Base-by-base conservation (phyloP, 108 stramenopile species). In the Fragilariopsis cylindrus region DNA sequence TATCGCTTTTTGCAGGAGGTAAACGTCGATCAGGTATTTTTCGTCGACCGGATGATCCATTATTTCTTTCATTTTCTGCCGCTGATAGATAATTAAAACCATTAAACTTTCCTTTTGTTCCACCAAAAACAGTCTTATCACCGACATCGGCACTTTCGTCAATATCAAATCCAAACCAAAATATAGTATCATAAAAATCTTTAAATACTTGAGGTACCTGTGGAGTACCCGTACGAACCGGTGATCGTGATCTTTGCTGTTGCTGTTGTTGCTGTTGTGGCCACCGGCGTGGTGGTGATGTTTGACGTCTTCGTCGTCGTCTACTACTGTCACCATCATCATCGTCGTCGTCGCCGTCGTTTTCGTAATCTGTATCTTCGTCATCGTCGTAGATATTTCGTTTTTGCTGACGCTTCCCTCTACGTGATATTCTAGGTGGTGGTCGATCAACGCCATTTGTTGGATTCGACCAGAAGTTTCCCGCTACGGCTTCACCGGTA, bases 21-120 rank as follows among this genome's bases (percentile, higher is more conserved):
- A 69, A 45, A 13, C 56, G 50, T 48, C 52, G 41, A 42, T 62
- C 64, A 50, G 63, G 19, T 41, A 12, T 64, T 11, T 47, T 18
- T 40, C 13, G 48, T 42, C 46, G 43, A 57, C 58, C 6, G 58
- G 16, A 4, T 4, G 11, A 15, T 48, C 76, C n/a, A 60, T 21
- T n/a, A 40, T 60, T 41, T 60, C 53, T 75, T 76, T 19, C 80
- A 56, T 58, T 72, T 73, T 40, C 77, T 82, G 48, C 79, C 57
- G 66, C 84, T 78, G 19, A 66, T 4, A 89, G 68, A 47, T 81
- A 82, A 15, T 76, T 77, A 46, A 92, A 52, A 7, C 87, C 93
- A 71, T 92, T 89, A 69, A 94, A 94, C 65, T 90, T 94, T 4
- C 93, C 93, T 41, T 86, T 83, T 52, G 92, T 91, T 4, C 90